Evolutionary conservation across 73 alveolate genomes (phyloP).

Genomic region (Uronychia setigera): DNA sequence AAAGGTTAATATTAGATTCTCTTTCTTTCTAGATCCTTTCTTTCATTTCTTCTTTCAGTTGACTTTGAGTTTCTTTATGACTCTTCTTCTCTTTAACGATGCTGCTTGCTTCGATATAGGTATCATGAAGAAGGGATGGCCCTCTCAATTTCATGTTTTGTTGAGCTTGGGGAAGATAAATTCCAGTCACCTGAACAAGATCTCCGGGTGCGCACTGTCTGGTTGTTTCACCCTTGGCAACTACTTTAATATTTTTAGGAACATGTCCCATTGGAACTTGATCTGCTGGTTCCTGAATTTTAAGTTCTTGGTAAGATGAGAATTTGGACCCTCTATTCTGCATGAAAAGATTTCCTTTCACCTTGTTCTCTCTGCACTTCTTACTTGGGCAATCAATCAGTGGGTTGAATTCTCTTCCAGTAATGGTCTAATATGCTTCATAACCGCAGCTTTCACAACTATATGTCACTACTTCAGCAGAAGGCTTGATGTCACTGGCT

Average conservation of each 20-base stretch:
- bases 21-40: slow-evolving; percentile 6
- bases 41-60: not conserved
- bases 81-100: slow-evolving; percentile 88
- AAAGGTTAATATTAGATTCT: slow-evolving; percentile 46
- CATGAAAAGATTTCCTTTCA: slow-evolving; percentile 87
- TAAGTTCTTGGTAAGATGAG: slow-evolving; percentile 86
- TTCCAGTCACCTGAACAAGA: slow-evolving; percentile 85
- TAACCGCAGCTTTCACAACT: slow-evolving; percentile 97
- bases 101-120: slow-evolving; percentile 88
- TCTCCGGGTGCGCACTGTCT: slow-evolving; percentile 96
- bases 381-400: slow-evolving; percentile 86
- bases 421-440: slow-evolving; percentile 85
- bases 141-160: slow-evolving; percentile 77
- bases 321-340: slow-evolving; percentile 87
- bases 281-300: slow-evolving; percentile 89
- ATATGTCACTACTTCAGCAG: slow-evolving; percentile 88
- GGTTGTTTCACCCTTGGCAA: slow-evolving; percentile 77
- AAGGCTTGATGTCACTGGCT: slow-evolving; percentile 93
- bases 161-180: slow-evolving; percentile 80
- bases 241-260: slow-evolving; percentile 85
- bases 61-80: slow-evolving; percentile 67
- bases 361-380: slow-evolving; percentile 79
- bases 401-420: slow-evolving; percentile 88
- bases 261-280: slow-evolving; percentile 96
- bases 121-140: slow-evolving; percentile 81